These are phyloP conservation scores for Kregervanrija fluxuum DNA, from an alignment of 805 yeast genomes.

Conservation along the genomic window DNA sequence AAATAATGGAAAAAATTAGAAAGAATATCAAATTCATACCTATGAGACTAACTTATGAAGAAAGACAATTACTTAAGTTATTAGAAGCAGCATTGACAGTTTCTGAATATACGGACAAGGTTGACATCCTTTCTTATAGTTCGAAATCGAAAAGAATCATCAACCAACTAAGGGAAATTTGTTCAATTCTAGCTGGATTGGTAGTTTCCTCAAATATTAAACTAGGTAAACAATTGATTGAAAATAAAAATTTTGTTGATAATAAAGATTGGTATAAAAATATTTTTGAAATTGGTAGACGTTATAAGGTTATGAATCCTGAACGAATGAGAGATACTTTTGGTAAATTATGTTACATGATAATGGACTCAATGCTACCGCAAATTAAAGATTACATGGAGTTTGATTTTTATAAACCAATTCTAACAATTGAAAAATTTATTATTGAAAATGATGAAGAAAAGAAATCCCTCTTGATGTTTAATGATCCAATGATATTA, in stretches of 20 bases:
- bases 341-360: constrained; percentile 77
- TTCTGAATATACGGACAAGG: constrained; percentile 73
- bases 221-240: constrained; percentile 55
- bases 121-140: constrained; percentile 59
- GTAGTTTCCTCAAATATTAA: constrained; percentile 74
- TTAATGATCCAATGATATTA: constrained; percentile 51
- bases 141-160: constrained; percentile 68
- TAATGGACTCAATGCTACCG: constrained; percentile 74
- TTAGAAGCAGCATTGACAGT: constrained; percentile 74
- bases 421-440: constrained; percentile 46
- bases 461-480: constrained; percentile 32
- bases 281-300: constrained; percentile 70
- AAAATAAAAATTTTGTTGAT: constrained; percentile 59
- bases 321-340: constrained; percentile 72
- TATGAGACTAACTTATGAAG: constrained; percentile 57
- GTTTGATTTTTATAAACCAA: constrained; percentile 67
- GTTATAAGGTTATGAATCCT: constrained; percentile 81
- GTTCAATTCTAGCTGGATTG: constrained; percentile 71
- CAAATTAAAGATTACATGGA: constrained; percentile 67
- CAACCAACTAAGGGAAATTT: constrained; percentile 64
- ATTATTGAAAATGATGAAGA: constrained; percentile 26
- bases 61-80: constrained; percentile 58
- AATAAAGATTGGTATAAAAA: constrained; percentile 68
- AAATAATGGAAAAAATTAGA: constrained; percentile 30
- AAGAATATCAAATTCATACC: constrained; percentile 54